Conservation (phyloP, 2,329 filamentous ascomycete species). For the Elsinoe fawcettii region DNA sequence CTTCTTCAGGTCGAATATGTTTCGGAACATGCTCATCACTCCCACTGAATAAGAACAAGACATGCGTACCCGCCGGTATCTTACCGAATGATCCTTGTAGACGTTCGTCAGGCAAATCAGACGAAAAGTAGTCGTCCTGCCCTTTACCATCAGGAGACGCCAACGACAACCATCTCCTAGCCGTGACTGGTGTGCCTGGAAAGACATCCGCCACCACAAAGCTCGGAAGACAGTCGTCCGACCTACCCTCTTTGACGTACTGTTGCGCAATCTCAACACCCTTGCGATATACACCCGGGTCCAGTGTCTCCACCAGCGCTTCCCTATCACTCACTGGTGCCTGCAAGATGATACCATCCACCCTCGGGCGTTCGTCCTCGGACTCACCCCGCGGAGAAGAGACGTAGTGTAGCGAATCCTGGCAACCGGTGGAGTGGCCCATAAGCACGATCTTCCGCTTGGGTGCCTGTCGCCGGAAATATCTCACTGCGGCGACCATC, state of each 20-base stretch:
- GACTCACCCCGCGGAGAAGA: slow-evolving; percentile 26
- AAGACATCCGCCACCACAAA: slow-evolving; percentile 25
- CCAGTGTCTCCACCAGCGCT: slow-evolving; percentile 43
- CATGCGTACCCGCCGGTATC: slow-evolving; percentile 43
- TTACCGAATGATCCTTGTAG: slow-evolving; percentile 58
- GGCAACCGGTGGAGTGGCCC: slow-evolving; percentile 63
- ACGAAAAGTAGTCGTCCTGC: slow-evolving; percentile 85
- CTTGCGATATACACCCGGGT: slow-evolving; percentile 36
- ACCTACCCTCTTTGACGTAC: slow-evolving; percentile 49
- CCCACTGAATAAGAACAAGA: slow-evolving; percentile 59
- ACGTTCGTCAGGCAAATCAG: slow-evolving; percentile 56
- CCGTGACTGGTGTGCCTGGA: slow-evolving; percentile 41
- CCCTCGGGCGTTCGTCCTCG: slow-evolving; percentile 38
- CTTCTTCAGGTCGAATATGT: slow-evolving; percentile 48
- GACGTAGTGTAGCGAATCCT: slow-evolving; percentile 61
- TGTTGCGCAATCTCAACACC: slow-evolving; percentile 40
- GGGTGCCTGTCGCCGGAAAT: slow-evolving; percentile 38
- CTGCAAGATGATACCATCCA: slow-evolving; percentile 74
- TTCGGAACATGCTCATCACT: slow-evolving; percentile 58
- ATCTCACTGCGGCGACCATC: slow-evolving; percentile 44
- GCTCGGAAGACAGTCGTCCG: slow-evolving; percentile 48
- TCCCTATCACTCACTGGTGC: slow-evolving; percentile 74
- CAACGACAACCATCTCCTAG: slow-evolving; percentile 52
- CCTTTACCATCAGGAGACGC: slow-evolving; percentile 51
- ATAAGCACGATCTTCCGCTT: slow-evolving; percentile 55